These are phyloP conservation scores for Leccinum solheimii DNA, from an alignment of 1,284 basidiomycete genomes.

Conservation along the genomic window DNA sequence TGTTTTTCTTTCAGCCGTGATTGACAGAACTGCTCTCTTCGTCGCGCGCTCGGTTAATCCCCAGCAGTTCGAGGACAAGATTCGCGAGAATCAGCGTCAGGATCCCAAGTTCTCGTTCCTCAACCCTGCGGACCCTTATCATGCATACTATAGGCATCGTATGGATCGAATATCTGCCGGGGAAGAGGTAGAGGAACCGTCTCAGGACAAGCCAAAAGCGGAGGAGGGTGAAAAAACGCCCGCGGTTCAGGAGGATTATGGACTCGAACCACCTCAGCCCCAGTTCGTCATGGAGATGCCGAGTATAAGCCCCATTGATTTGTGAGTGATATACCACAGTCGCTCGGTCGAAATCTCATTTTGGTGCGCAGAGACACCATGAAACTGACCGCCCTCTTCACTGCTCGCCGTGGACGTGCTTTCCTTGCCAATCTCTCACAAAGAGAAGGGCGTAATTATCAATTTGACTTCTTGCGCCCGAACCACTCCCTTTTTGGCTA, in stretches of 20 bases:
- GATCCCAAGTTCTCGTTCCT: slow-evolving; percentile 98
- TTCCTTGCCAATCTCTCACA: slow-evolving; percentile 86
- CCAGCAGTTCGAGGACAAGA: slow-evolving; percentile 90
- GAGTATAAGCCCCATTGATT: slow-evolving; percentile 85
- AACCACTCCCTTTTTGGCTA: slow-evolving; percentile 95
- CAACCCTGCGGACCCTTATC: slow-evolving; percentile 92
- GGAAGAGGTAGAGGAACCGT: slow-evolving; percentile 66
- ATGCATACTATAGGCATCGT: slow-evolving; percentile 93
- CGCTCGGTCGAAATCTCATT: slow-evolving; percentile 18
- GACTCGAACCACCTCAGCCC: slow-evolving; percentile 79
- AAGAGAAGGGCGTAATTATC: slow-evolving; percentile 93
- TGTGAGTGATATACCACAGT: slow-evolving; percentile 56
- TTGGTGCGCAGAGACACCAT: slow-evolving; percentile 69
- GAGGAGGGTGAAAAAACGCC: slow-evolving; percentile 38
- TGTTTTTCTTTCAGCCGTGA: slow-evolving; percentile 65
- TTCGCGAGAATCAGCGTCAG: slow-evolving; percentile 89
- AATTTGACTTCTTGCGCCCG: slow-evolving; percentile 97
- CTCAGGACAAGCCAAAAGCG: slow-evolving; percentile 47
- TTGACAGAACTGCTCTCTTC: slow-evolving; percentile 94
- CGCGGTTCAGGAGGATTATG: slow-evolving; percentile 51
- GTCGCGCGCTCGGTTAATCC: slow-evolving; percentile 91
- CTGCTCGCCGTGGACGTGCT: slow-evolving; percentile 85
- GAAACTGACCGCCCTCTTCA: slow-evolving; percentile 94
- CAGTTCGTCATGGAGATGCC: slow-evolving; percentile 91
- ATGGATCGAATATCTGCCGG: slow-evolving; percentile 77